Conservation (phyloP, 139 green algal species). For the Tetraselmis striata region DNA sequence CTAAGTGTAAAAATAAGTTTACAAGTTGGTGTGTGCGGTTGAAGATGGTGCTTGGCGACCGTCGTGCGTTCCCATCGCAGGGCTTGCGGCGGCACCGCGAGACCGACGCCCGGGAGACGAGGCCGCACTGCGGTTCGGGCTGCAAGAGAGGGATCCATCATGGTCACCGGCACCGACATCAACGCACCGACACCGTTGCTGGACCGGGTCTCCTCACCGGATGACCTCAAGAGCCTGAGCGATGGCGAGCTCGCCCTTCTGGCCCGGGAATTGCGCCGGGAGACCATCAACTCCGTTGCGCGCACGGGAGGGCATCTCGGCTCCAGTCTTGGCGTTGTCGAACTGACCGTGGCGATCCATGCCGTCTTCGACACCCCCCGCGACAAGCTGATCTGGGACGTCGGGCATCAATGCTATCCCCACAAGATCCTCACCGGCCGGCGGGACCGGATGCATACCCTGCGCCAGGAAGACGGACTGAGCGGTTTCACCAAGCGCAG, state of each 20-base stretch:
- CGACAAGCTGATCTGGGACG: conserved; percentile 94
- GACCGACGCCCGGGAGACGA: too few species aligned
- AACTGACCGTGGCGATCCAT: conserved; percentile 96
- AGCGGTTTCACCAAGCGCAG: conserved; percentile 91
- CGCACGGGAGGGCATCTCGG: conserved; percentile 90
- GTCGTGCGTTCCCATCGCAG: too few species aligned
- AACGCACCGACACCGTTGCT: conserved; percentile 86
- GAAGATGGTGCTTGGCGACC: too few species aligned
- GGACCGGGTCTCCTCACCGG: conserved; percentile 94
- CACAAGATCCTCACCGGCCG: conserved; percentile 98
- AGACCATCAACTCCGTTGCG: conserved; percentile 85
- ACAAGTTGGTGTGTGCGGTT: too few species aligned
- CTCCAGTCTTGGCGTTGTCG: conserved; percentile 90
- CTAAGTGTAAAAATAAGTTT: too few species aligned
- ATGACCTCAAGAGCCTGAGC: conserved; percentile 98
- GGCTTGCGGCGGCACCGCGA: too few species aligned
- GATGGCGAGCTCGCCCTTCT: conserved; percentile 83
- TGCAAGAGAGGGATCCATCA: too few species aligned
- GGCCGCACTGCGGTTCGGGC: too few species aligned
- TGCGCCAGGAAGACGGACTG: conserved; percentile 85
- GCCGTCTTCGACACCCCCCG: conserved; percentile 94
- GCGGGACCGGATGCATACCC: conserved; percentile 79
- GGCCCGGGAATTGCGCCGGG: conserved; percentile 86
- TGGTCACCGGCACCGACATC: too few species aligned
- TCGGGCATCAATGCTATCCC: conserved; percentile 89